Percentiles rank a stretch among this genome's conserved stretches.
Conservation (phyloP, 2,329 filamentous ascomycete species). For the Fusarium zealandicum region DNA sequence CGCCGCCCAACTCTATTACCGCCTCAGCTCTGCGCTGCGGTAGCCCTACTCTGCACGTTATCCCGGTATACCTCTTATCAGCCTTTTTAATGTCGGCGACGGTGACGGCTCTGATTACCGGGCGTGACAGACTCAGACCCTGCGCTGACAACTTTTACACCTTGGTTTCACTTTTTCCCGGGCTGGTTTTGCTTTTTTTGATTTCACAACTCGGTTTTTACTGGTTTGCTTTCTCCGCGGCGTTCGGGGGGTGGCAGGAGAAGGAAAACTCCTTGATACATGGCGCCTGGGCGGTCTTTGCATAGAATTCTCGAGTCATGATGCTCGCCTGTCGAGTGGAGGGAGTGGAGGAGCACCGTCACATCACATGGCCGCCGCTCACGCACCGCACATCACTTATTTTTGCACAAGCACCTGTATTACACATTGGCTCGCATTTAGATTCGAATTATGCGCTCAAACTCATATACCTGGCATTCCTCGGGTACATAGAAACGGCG, state of each 20-base stretch:
- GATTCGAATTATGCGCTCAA: slow-evolving; percentile 24
- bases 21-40: neutral
- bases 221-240: slow-evolving; percentile 13
- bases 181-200: slow-evolving; percentile 19
- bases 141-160: slow-evolving; percentile 14
- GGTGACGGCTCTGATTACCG: slow-evolving; percentile 9
- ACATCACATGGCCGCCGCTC: slow-evolving; percentile 15
- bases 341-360: too few species aligned
- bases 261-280: slow-evolving; percentile 23
- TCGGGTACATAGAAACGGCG: slow-evolving; percentile 34
- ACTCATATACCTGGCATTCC: slow-evolving; percentile 19
- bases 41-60: slow-evolving; percentile 25
- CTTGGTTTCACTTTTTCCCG: slow-evolving; percentile 10
- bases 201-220: neutral
- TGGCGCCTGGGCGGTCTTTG: slow-evolving; percentile 24
- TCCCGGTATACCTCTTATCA: slow-evolving; percentile 29
- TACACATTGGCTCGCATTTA: slow-evolving; percentile 23
- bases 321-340: slow-evolving; percentile 16
- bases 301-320: slow-evolving; percentile 27
- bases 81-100: slow-evolving; percentile 34
- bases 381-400: slow-evolving; percentile 15
- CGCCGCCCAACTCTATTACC: neutral
- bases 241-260: slow-evolving; percentile 27
- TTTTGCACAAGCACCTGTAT: slow-evolving; percentile 18
- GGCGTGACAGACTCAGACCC: slow-evolving; percentile 14